Conservation (phyloP, 495 filamentous ascomycete species). For the Poronia punctata region DNA sequence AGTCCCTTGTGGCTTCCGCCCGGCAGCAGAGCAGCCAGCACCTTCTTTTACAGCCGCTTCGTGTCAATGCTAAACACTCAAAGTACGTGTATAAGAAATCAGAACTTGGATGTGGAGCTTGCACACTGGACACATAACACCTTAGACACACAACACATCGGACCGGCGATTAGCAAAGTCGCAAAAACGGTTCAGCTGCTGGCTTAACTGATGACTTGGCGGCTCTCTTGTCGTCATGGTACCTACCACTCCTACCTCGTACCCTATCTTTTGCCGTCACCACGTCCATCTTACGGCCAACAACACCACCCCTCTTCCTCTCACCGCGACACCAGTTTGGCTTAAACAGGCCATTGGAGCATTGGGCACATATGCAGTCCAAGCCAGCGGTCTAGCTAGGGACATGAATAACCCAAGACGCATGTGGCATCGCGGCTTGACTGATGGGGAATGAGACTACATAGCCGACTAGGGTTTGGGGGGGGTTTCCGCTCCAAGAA, state of each 20-base stretch:
- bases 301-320: not conserved
- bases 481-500: too few species aligned
- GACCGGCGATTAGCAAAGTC: too few species aligned
- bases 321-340: not conserved
- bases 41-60: too few species aligned
- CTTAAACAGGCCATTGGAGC: too few species aligned
- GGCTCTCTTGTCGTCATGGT: too few species aligned
- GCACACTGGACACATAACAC: too few species aligned
- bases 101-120: not conserved
- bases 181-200: constrained; percentile 2
- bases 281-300: not conserved
- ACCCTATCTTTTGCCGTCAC: constrained; percentile 1
- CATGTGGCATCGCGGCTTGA: not conserved
- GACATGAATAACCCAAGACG: not conserved
- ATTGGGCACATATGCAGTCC: constrained; percentile 4
- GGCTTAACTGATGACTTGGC: constrained; percentile 8
- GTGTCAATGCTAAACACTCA: too few species aligned
- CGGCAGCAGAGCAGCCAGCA: too few species aligned
- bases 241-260: too few species aligned
- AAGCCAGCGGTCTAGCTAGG: not conserved
- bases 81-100: too few species aligned
- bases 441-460: not conserved
- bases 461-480: not conserved
- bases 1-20: too few species aligned
- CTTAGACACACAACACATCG: too few species aligned